A percentile compares a stretch with the other conserved stretches of the same genome.
Conservation (phyloP, 805 yeast species). For the Lipomyces spencermartinsiae region DNA sequence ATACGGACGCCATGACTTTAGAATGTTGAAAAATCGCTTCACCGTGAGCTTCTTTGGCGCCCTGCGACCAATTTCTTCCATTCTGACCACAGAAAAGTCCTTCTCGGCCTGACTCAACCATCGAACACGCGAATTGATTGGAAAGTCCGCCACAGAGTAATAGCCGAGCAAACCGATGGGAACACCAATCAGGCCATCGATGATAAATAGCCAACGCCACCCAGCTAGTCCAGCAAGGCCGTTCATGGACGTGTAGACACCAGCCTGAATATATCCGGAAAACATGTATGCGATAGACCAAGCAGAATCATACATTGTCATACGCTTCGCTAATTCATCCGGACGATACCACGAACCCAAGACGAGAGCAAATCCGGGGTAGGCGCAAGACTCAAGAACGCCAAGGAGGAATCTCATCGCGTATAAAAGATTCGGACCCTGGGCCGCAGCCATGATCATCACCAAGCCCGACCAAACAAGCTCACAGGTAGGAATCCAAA, state of each 20-base stretch:
- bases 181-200: slow-evolving; percentile 26
- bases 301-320: slow-evolving; percentile 64
- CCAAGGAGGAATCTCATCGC: slow-evolving; percentile 30
- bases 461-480: slow-evolving; percentile 54
- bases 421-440: slow-evolving; percentile 46
- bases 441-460: slow-evolving; percentile 50
- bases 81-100: slow-evolving; percentile 24
- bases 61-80: slow-evolving; percentile 26
- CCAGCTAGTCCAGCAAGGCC: slow-evolving; percentile 63
- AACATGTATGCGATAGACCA: slow-evolving; percentile 68
- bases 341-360: slow-evolving; percentile 57
- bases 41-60: slow-evolving; percentile 26
- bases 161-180: slow-evolving; percentile 31
- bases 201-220: slow-evolving; percentile 55
- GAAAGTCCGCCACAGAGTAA: slow-evolving; percentile 68
- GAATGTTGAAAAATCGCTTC: slow-evolving; percentile 7
- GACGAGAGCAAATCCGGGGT: slow-evolving; percentile 53
- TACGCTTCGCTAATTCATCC: slow-evolving; percentile 64
- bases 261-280: slow-evolving; percentile 67
- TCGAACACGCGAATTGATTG: slow-evolving; percentile 55
- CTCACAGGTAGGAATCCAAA: slow-evolving; percentile 53
- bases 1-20: slow-evolving; percentile 26
- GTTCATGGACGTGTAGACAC: slow-evolving; percentile 55
- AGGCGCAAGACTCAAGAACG: slow-evolving; percentile 60
- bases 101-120: slow-evolving; percentile 50